These are phyloP conservation scores for Priceomyces carsonii DNA, from an alignment of 805 yeast genomes.

Conservation along the genomic window DNA sequence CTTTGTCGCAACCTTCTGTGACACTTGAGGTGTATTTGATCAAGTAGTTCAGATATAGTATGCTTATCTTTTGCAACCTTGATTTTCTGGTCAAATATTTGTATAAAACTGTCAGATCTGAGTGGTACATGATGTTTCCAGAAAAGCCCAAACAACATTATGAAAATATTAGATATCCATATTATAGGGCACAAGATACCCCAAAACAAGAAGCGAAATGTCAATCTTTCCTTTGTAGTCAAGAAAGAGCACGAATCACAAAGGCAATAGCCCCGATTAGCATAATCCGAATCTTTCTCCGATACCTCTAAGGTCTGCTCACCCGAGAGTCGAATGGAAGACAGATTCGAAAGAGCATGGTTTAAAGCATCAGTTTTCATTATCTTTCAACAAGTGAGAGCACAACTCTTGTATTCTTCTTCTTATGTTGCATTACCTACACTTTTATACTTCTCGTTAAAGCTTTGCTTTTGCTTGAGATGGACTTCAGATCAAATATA, in stretches of 20 bases:
- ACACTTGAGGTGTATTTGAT: constrained; percentile 3
- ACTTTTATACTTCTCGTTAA: no score
- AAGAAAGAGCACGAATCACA: constrained; percentile 8
- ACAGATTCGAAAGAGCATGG: no score
- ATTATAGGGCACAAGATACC: constrained; percentile 20
- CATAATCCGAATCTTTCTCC: no score
- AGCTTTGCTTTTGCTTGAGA: no score
- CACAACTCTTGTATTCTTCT: no score
- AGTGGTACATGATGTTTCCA: constrained; percentile 8
- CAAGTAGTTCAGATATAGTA: background rate
- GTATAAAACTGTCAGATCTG: constrained; percentile 11
- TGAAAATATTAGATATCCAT: constrained; percentile 16
- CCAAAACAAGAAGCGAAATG: constrained; percentile 10
- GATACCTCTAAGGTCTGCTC: no score
- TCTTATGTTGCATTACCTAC: no score
- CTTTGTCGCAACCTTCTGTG: constrained; percentile 8
- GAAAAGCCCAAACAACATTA: constrained; percentile 8
- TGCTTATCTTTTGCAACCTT: background rate
- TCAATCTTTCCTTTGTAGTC: background rate
- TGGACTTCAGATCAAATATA: no score
- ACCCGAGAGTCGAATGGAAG: no score
- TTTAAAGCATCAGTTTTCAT: no score
- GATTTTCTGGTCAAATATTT: constrained; percentile 1
- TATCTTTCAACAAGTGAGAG: no score
- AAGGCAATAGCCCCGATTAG: constrained; percentile 5